Evolutionary conservation across 2,329 filamentous ascomycete genomes (phyloP), one percentile per base, ranked within the genome.

Genomic region (Elsinoe australis): DNA sequence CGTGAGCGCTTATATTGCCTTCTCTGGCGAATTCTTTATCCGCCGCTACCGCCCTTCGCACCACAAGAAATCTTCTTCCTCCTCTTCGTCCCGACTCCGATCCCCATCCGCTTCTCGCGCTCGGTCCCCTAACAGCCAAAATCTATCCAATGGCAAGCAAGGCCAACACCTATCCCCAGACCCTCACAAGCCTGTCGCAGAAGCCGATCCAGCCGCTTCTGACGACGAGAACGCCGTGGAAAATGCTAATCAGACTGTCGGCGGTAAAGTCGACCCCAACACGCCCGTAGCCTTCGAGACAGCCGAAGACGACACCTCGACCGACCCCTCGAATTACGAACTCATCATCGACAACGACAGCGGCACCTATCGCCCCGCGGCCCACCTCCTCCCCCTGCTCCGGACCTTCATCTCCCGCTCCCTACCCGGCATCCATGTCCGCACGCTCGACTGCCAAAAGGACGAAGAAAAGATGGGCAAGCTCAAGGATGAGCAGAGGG

Each of bases 331-430:
- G 3, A 67, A 78, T 61, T 96, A 95, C 64, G 84, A 94, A 62
- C 76, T 96, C 6, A 72, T 92, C 54, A 95, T 96, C 60, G 90
- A 96, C 70, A 96, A 96, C 59, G 90, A 95, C 65, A 87, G 82
- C 48, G 90, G 90, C 8, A 96, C 90, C 0, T 96, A 96, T 64
- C 79, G 90, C 0, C 90, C 90, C 0, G 87, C 94, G 60, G 83
- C 84, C 49, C 74, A 80, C 8, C 73, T 86, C 7, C 74, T 96
- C 1, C 85, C 85, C 0, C 63, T 81, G 0, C 71, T 96, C 1
- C 80, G 82, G 46, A 60, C 71, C 8, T 94, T 87, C 60, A 67
- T 96, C 2, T 69, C 80, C 24, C 65, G 64, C 18, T 87, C 90
- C 55, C 80, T 95, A 26, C 85, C 86, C 0, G 87, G 86, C 0